A percentile compares a stretch with the other conserved stretches of the same genome.
Conservation (phyloP, 129 eudicot species). For the Pseudognaphalium luteoalbum region DNA sequence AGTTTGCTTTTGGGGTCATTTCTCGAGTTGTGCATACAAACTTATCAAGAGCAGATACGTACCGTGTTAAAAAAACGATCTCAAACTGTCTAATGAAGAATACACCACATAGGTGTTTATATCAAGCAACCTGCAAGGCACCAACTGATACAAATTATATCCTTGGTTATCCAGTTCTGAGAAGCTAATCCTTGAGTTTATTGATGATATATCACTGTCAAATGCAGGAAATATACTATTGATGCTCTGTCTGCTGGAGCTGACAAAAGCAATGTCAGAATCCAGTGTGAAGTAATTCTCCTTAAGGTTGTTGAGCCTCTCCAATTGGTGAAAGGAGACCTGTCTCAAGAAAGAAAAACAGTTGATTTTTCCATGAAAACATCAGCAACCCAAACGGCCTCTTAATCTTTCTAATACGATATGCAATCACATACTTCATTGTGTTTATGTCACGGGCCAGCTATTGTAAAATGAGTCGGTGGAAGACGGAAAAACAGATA, state of each 20-base stretch:
- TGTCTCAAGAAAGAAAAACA: conserved; percentile 23
- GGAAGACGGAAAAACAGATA: conserved; percentile 14
- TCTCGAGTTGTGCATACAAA: neutral
- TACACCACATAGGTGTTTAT: conserved; percentile 41
- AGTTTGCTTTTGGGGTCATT: conserved; percentile 1
- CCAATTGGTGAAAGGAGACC: conserved; percentile 67
- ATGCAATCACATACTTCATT: conserved; percentile 50
- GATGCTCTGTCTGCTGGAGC: too few relatives aligned
- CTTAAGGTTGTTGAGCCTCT: conserved; percentile 58
- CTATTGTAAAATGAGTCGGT: conserved; percentile 24
- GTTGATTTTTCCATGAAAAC: neutral
- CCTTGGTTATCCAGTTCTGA: too few relatives aligned
- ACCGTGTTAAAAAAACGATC: conserved; percentile 42
- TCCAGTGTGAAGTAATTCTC: conserved; percentile 48
- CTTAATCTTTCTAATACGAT: conserved; percentile 14
- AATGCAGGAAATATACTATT: too few relatives aligned
- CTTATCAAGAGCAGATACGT: conserved; percentile 12
- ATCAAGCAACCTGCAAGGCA: too few relatives aligned
- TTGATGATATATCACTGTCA: too few relatives aligned
- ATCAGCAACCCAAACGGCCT: neutral
- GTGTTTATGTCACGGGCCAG: conserved; percentile 35
- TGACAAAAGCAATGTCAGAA: conserved; percentile 59
- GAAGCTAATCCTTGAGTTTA: too few relatives aligned
- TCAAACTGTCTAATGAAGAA: conserved; percentile 44
- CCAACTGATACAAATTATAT: too few relatives aligned